Percentiles rank a stretch among this genome's conserved stretches.
These are phyloP conservation scores for Daldinia caldariorum DNA, from an alignment of 495 filamentous ascomycete genomes.

Conservation along the genomic window DNA sequence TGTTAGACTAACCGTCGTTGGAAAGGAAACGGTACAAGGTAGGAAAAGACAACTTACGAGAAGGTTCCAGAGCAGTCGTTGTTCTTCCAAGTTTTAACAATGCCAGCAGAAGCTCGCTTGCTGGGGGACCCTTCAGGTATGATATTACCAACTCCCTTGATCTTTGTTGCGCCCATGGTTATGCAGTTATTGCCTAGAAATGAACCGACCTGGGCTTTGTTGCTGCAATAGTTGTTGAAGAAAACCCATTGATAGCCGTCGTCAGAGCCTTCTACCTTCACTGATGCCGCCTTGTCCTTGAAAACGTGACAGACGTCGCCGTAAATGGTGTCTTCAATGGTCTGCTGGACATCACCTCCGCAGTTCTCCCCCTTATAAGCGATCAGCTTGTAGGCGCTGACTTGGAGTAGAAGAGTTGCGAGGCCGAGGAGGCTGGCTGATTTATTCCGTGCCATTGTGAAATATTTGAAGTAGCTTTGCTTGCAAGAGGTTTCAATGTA, in stretches of 20 bases:
- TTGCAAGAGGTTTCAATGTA: neutral
- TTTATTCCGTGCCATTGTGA: constrained; percentile 10
- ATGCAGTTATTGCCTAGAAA: neutral
- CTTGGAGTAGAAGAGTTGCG: constrained; percentile 21
- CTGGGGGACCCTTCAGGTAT: neutral
- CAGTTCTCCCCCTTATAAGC: constrained; percentile 26
- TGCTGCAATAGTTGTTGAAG: neutral
- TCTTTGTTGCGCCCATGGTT: neutral
- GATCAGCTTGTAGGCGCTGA: constrained; percentile 23
- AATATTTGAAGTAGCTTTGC: neutral
- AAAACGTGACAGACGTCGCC: neutral
- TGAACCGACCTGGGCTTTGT: neutral
- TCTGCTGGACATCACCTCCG: constrained; percentile 15
- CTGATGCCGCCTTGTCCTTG: neutral
- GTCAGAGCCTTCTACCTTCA: neutral
- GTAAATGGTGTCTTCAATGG: neutral
- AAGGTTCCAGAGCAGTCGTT: neutral
- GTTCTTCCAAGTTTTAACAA: neutral
- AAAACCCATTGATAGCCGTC: neutral
- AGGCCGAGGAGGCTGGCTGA: constrained; percentile 4
- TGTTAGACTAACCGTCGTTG: neutral
- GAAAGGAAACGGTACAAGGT: neutral
- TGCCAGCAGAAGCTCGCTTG: neutral
- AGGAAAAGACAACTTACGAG: neutral
- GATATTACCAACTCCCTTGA: neutral